Conservation (phyloP, 352 stramenopile genomes). For the Phytophthora pisi region DNA sequence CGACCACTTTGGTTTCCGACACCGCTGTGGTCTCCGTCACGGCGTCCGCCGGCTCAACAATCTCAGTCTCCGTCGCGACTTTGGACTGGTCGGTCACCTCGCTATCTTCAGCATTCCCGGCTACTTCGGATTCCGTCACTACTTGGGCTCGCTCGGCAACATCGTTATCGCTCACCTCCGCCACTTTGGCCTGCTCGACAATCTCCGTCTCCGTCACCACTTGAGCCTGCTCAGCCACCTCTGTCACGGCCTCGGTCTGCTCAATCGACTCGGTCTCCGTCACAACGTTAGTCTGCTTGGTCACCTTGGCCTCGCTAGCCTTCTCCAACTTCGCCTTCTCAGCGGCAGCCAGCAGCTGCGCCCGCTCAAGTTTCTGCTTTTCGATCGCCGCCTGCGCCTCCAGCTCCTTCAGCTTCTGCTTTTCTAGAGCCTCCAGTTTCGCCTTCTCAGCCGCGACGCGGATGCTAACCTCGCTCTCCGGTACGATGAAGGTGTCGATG, state of each 20-base stretch:
- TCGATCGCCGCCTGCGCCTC: conserved; percentile 34
- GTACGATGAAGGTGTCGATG: conserved; percentile 45
- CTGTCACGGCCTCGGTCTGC: not conserved
- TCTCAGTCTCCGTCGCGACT: not conserved
- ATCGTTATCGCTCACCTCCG: not conserved
- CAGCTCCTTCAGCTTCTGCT: conserved; percentile 42
- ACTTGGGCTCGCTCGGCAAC: not conserved
- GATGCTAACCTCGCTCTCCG: conserved; percentile 42
- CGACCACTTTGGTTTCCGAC: not conserved
- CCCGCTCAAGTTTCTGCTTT: conserved; percentile 28
- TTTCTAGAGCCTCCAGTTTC: conserved; percentile 50
- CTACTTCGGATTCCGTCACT: not conserved
- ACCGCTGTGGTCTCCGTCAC: not conserved
- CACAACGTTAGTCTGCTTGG: not conserved
- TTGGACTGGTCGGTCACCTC: too few species aligned
- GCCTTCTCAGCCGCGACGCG: conserved; percentile 47
- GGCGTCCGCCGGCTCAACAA: not conserved
- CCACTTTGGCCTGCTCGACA: conserved; percentile 1
- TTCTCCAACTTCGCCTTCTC: conserved; percentile 27
- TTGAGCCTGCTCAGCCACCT: not conserved
- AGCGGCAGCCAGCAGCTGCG: conserved; percentile 10
- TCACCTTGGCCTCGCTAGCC: not conserved
- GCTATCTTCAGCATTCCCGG: not conserved
- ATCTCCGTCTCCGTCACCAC: conserved; percentile 2
- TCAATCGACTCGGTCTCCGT: not conserved